Conservation (phyloP, 2,329 filamentous ascomycete species). For the Nigrospora osmanthi region DNA sequence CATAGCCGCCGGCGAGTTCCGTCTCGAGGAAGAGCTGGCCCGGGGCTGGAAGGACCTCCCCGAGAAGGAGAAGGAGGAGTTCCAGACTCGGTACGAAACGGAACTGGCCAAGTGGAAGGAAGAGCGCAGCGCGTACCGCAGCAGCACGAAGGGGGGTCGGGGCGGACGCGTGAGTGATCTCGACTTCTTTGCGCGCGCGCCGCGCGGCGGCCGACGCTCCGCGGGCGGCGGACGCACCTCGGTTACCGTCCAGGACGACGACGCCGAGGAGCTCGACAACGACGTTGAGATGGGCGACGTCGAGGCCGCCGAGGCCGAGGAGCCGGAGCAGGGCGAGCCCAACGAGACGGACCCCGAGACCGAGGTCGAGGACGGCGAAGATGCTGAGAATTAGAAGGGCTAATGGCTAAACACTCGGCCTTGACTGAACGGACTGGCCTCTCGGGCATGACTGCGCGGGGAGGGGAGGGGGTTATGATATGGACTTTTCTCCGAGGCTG, state of each 20-base stretch:
- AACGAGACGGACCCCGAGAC: slow-evolving; percentile 24
- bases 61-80: slow-evolving; percentile 40
- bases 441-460: too few relatives aligned
- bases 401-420: too few relatives aligned
- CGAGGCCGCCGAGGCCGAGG: slow-evolving; percentile 7
- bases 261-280: slow-evolving; percentile 7
- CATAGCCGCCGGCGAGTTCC: slow-evolving; percentile 23
- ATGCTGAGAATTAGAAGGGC: slow-evolving; percentile 11
- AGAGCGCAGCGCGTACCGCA: slow-evolving; percentile 30
- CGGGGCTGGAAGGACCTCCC: slow-evolving; percentile 46
- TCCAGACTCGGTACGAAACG: slow-evolving; percentile 32
- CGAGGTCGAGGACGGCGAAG: slow-evolving; percentile 22
- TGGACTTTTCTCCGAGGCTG: too few relatives aligned
- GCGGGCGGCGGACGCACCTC: slow-evolving; percentile 12
- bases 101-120: slow-evolving; percentile 32
- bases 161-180: slow-evolving; percentile 20
- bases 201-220: slow-evolving; percentile 11
- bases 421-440: too few relatives aligned
- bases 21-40: slow-evolving; percentile 47
- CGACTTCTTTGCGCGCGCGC: slow-evolving; percentile 1
- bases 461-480: too few relatives aligned
- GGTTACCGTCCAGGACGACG: slow-evolving; percentile 1
- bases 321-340: slow-evolving; percentile 11
- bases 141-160: slow-evolving; percentile 15
- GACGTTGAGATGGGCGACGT: slow-evolving; percentile 8